Conservation (phyloP, 768 basidiomycete genomes). For the Lentinus brumalis region DNA sequence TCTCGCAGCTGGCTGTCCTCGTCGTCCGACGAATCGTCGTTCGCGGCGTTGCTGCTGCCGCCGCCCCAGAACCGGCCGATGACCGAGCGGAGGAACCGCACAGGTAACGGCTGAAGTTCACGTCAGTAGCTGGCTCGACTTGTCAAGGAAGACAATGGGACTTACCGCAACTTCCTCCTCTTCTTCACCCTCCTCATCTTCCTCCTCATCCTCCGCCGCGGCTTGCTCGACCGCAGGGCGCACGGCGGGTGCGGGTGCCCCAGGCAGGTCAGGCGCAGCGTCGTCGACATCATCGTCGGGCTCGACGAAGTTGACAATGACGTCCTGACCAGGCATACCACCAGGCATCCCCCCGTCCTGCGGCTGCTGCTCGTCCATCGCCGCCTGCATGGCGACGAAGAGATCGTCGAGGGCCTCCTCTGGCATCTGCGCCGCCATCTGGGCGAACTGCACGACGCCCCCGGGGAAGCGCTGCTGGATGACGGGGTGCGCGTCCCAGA, state of each 20-base stretch:
- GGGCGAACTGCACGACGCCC: conserved; percentile 65
- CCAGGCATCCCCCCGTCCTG: conserved; percentile 40
- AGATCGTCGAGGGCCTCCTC: conserved; percentile 59
- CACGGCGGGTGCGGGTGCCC: conserved; percentile 46
- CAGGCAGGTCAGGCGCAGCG: conserved; percentile 45
- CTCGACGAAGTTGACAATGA: conserved; percentile 27
- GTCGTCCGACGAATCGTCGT: conserved; percentile 40
- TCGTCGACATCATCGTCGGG: conserved; percentile 42
- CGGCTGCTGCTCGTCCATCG: conserved; percentile 33
- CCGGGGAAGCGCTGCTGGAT: conserved; percentile 62
- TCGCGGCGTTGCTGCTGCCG: conserved; percentile 25
- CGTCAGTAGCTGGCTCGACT: background rate
- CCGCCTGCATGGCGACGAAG: conserved; percentile 50
- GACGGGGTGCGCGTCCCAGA: conserved; percentile 58
- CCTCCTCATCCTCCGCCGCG: conserved; percentile 26
- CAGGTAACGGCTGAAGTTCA: conserved; percentile 53
- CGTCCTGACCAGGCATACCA: conserved; percentile 45
- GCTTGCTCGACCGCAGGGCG: conserved; percentile 22
- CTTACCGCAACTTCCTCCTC: conserved; percentile 54
- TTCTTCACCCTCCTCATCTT: conserved; percentile 40
- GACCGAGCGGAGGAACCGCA: conserved; percentile 59
- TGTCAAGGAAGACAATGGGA: conserved; percentile 5
- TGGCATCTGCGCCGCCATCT: conserved; percentile 44
- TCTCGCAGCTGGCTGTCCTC: conserved; percentile 28
- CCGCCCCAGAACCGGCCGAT: conserved; percentile 61